phyloP scores from a whole-genome alignment of 441 rosid genomes.

The Arabidopsis hybrid region DNA sequence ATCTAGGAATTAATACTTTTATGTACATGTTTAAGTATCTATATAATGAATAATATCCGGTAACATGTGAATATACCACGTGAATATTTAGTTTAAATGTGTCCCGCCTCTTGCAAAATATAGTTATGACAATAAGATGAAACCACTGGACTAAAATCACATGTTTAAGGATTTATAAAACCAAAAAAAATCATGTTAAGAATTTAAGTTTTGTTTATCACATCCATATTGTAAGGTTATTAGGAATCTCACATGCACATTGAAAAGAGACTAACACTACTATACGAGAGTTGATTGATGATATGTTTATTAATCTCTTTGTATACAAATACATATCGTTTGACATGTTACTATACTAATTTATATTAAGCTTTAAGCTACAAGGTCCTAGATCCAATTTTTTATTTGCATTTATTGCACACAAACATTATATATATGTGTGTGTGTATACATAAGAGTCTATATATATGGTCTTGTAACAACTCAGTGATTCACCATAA shows the following conservation, averaged over 20 bases:
- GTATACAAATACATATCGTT: slow-evolving; percentile 1
- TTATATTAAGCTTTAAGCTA: not conserved
- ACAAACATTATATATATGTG: slow-evolving; percentile 30
- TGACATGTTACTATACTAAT: slow-evolving; percentile 17
- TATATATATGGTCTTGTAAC: slow-evolving; percentile 23
- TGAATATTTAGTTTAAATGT: not conserved
- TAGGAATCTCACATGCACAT: not conserved
- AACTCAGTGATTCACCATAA: slow-evolving; percentile 1
- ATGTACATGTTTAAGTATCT: too few relatives aligned
- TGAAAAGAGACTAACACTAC: not conserved
- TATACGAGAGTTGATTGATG: not conserved
- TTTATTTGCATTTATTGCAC: slow-evolving; percentile 27
- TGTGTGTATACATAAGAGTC: slow-evolving; percentile 23
- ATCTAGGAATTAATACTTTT: not conserved
- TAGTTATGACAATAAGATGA: slow-evolving; percentile 16
- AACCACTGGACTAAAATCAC: slow-evolving; percentile 8
- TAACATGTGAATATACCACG: slow-evolving; percentile 4
- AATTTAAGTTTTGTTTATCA: not conserved
- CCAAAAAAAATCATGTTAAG: not conserved
- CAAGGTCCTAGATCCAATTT: not conserved
- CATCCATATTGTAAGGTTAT: not conserved
- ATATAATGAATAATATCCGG: not conserved
- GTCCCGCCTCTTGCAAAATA: not conserved
- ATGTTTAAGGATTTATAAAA: not conserved
- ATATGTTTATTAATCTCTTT: slow-evolving; percentile 7